Conservation (phyloP, 2,329 filamentous ascomycete species). For the Fusarium denticulatum region DNA sequence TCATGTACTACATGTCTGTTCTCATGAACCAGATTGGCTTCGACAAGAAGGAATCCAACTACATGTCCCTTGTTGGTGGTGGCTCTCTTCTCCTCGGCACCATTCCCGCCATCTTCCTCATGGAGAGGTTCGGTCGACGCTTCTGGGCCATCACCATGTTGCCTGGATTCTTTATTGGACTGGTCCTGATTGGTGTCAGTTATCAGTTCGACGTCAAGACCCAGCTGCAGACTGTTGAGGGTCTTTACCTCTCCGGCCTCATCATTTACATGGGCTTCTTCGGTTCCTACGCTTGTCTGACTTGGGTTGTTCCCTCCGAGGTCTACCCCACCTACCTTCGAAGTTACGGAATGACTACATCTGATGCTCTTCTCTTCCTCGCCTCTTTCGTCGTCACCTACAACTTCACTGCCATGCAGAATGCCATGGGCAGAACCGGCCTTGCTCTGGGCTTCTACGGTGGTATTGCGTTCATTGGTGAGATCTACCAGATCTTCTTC, state of each 20-base stretch:
- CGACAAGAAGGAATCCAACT: conserved; percentile 68
- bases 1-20: conserved; percentile 76
- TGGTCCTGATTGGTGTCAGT: conserved; percentile 71
- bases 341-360: conserved; percentile 78
- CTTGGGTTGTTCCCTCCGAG: conserved; percentile 74
- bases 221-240: conserved; percentile 61
- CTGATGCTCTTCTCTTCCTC: conserved; percentile 74
- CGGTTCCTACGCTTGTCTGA: conserved; percentile 71
- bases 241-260: conserved; percentile 73
- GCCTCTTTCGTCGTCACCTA: conserved; percentile 79
- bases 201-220: conserved; percentile 64
- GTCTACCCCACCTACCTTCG: conserved; percentile 79
- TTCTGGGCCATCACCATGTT: conserved; percentile 81
- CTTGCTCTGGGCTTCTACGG: conserved; percentile 77
- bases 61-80: conserved; percentile 80
- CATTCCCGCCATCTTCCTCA: conserved; percentile 74
- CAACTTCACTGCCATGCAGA: conserved; percentile 77
- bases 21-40: conserved; percentile 77
- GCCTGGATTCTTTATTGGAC: conserved; percentile 75
- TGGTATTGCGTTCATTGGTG: conserved; percentile 75
- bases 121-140: conserved; percentile 77
- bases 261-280: conserved; percentile 77
- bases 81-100: conserved; percentile 73
- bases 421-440: conserved; percentile 72
- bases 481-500: conserved; percentile 78